Conservation (phyloP, 1,284 basidiomycete genomes). For the Trichosporon coremiiforme region DNA sequence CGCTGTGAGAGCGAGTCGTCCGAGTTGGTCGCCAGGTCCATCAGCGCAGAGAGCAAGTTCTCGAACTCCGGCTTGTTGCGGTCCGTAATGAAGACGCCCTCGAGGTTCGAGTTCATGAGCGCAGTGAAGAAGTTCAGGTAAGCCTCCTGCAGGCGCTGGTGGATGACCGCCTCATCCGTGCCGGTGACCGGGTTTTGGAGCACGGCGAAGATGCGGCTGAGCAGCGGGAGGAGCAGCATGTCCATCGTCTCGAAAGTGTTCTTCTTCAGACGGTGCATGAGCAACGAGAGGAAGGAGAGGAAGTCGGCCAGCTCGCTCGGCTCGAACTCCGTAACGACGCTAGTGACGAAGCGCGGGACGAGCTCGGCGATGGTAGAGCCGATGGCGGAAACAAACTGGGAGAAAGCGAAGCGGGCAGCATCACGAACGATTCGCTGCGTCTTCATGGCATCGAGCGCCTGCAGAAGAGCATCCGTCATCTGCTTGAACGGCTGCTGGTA, state of each 20-base stretch:
- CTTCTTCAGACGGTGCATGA: conserved; percentile 84
- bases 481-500: conserved; percentile 79
- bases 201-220: conserved; percentile 77
- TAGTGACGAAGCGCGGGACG: conserved; percentile 68
- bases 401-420: conserved; percentile 90
- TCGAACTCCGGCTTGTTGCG: conserved; percentile 82
- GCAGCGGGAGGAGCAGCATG: conserved; percentile 83
- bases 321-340: conserved; percentile 87
- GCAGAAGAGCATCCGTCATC: conserved; percentile 84
- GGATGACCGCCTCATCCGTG: conserved; percentile 84
- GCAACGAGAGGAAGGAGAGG: conserved; percentile 86
- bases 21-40: conserved; percentile 68
- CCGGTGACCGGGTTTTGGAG: conserved; percentile 81
- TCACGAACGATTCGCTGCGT: conserved; percentile 85
- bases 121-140: conserved; percentile 83
- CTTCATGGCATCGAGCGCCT: conserved; percentile 86
- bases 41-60: conserved; percentile 68
- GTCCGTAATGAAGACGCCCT: conserved; percentile 72
- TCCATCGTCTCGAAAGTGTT: conserved; percentile 71
- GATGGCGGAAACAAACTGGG: conserved; percentile 86
- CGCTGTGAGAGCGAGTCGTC: conserved; percentile 76
- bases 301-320: conserved; percentile 92
- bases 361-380: conserved; percentile 66
- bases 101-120: conserved; percentile 77
- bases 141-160: conserved; percentile 84